Evolutionary conservation across 441 rosid species (phyloP).

Genomic region (Pelargonium hybrid): DNA sequence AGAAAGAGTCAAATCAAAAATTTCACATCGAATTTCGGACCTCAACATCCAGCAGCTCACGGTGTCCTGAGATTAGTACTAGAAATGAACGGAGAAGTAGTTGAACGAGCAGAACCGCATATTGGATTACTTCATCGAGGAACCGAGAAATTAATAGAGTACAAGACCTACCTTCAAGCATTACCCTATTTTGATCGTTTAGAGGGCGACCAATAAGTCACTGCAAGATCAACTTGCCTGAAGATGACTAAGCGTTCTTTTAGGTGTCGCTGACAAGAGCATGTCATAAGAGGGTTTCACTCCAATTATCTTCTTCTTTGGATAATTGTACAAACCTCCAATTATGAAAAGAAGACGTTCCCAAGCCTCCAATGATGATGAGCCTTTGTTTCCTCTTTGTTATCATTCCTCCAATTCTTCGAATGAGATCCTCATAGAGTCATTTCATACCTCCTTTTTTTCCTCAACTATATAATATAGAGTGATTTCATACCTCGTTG

Average conservation of each 20-base stretch:
- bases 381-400: too few species aligned
- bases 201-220: background rate
- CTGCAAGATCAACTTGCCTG: too few species aligned
- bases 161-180: background rate
- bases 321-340: too few species aligned
- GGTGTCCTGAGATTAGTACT: constrained; percentile 17
- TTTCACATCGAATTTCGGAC: constrained; percentile 12
- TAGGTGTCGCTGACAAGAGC: background rate
- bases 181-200: background rate
- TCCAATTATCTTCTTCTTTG: too few species aligned
- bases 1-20: constrained; percentile 8
- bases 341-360: too few species aligned
- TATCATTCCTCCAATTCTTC: too few species aligned
- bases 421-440: too few species aligned
- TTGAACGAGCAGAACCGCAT: background rate
- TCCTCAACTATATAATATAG: too few species aligned
- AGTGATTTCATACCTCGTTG: too few species aligned
- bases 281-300: background rate
- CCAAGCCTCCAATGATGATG: too few species aligned
- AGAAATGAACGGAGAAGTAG: constrained; percentile 21
- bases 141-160: background rate
- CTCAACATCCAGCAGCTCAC: constrained; percentile 15
- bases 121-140: background rate
- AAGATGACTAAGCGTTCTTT: background rate
- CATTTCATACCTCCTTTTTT: too few species aligned